Percentiles rank a stretch among this genome's conserved stretches.
Evolutionary conservation across 805 yeast species (phyloP).

Genomic region (Clavispora vitiphila): DNA sequence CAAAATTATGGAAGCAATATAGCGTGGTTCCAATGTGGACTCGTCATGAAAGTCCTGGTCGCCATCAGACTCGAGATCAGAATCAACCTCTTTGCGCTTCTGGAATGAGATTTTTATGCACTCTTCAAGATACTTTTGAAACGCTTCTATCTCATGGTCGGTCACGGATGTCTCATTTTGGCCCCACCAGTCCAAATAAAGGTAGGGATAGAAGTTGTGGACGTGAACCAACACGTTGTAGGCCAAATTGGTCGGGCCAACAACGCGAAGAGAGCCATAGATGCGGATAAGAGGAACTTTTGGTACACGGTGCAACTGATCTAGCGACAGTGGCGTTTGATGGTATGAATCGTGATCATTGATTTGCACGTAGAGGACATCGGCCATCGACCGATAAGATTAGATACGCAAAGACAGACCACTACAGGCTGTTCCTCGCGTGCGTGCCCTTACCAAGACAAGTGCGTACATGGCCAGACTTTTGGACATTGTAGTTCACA

Average conservation of each 20-base stretch:
- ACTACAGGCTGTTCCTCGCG: too few relatives aligned
- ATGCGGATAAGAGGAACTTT: constrained; percentile 74
- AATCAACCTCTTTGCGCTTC: constrained; percentile 12
- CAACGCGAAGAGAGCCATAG: constrained; percentile 64
- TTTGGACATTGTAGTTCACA: too few relatives aligned
- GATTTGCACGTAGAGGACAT: constrained; percentile 42
- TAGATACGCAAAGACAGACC: not conserved
- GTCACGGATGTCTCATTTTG: constrained; percentile 8
- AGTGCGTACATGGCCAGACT: too few relatives aligned
- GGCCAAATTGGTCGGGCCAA: constrained; percentile 22
- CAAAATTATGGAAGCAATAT: constrained; percentile 54
- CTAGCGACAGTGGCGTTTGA: constrained; percentile 49
- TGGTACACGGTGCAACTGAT: constrained; percentile 35
- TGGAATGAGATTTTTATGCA: constrained; percentile 36
- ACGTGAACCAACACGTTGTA: constrained; percentile 53
- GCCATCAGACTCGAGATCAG: constrained; percentile 9
- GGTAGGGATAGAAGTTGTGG: constrained; percentile 81
- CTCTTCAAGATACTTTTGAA: constrained; percentile 43
- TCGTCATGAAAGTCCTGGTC: constrained; percentile 5
- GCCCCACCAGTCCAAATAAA: constrained; percentile 61
- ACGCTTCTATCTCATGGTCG: constrained; percentile 28
- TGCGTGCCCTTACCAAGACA: not conserved
- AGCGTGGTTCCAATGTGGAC: constrained; percentile 21
- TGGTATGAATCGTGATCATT: constrained; percentile 65
- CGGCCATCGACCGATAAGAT: constrained; percentile 4